A percentile compares a stretch with the other conserved stretches of the same genome.
Conservation (phyloP, 768 basidiomycete species). For the Russula sp. region DNA sequence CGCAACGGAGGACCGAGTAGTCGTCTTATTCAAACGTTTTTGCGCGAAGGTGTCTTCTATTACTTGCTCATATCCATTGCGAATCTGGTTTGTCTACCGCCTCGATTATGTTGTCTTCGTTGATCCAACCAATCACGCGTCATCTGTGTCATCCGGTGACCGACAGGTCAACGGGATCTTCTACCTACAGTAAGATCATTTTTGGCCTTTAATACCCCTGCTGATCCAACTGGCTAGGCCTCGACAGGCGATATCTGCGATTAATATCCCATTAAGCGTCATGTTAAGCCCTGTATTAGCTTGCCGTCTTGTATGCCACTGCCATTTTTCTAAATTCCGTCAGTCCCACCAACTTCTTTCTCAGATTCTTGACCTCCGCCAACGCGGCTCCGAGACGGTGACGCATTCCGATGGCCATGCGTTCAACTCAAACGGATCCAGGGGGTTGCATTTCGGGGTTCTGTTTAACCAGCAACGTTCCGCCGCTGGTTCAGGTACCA, state of each 20-base stretch:
- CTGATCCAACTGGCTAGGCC: constrained; percentile 46
- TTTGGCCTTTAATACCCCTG: constrained; percentile 22
- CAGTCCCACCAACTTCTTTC: neutral
- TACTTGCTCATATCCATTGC: constrained; percentile 85
- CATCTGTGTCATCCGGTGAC: constrained; percentile 1
- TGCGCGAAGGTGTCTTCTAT: constrained; percentile 84
- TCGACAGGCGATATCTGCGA: constrained; percentile 76
- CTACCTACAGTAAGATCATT: constrained; percentile 68
- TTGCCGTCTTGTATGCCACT: constrained; percentile 59
- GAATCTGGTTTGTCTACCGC: constrained; percentile 51
- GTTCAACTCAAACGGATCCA: constrained; percentile 25
- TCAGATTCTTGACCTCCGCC: constrained; percentile 77
- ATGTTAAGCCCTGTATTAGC: constrained; percentile 80
- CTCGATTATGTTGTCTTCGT: neutral
- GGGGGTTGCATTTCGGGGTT: constrained; percentile 26
- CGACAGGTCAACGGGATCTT: constrained; percentile 73
- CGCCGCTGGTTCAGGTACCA: constrained; percentile 22
- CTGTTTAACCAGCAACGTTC: constrained; percentile 30
- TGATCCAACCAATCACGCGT: constrained; percentile 11
- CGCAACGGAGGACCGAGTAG: constrained; percentile 74
- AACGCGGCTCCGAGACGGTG: constrained; percentile 77
- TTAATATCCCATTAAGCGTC: constrained; percentile 80
- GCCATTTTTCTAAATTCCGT: neutral
- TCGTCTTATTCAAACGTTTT: constrained; percentile 77
- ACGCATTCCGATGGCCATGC: constrained; percentile 50